phyloP scores from a whole-genome alignment of 2,329 filamentous ascomycete genomes.

The Endocalyx cinctus region DNA sequence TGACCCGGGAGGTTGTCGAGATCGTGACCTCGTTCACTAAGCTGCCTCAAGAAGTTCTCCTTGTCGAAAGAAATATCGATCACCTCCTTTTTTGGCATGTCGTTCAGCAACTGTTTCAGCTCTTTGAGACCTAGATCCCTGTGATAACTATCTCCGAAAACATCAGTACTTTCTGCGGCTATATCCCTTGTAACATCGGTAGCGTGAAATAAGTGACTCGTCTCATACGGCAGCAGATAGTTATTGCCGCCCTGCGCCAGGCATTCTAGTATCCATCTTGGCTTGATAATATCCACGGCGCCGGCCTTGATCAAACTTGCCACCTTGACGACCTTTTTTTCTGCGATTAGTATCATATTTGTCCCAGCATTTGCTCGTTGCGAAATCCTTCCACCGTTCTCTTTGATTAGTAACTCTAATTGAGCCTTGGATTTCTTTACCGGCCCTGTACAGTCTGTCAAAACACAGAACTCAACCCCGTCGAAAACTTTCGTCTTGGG shows the following conservation, averaged over 20 bases:
- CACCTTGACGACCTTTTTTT: conserved; percentile 76
- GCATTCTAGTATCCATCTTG: conserved; percentile 81
- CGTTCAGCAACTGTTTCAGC: conserved; percentile 46
- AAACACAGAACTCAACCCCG: conserved; percentile 74
- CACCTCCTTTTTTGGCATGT: conserved; percentile 47
- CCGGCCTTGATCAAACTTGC: conserved; percentile 74
- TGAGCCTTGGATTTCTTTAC: conserved; percentile 72
- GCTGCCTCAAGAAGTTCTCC: conserved; percentile 44
- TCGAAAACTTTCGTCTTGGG: conserved; percentile 64
- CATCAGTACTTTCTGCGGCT: conserved; percentile 63
- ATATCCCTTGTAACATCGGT: conserved; percentile 49
- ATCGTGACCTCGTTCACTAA: conserved; percentile 52
- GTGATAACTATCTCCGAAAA: conserved; percentile 78
- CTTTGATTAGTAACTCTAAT: conserved; percentile 76
- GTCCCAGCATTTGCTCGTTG: conserved; percentile 63
- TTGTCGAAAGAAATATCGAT: conserved; percentile 36
- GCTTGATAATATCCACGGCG: conserved; percentile 67
- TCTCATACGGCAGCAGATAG: conserved; percentile 60
- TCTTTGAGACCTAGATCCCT: conserved; percentile 64
- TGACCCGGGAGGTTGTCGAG: conserved; percentile 46
- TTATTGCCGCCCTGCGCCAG: conserved; percentile 54
- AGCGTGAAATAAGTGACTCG: conserved; percentile 67
- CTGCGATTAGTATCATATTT: conserved; percentile 69
- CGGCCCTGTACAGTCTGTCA: conserved; percentile 69
- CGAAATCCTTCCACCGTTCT: conserved; percentile 73